These are phyloP conservation scores for Colletotrichum trifolii DNA, from an alignment of 2,329 filamentous ascomycete species.

Conservation along the genomic window DNA sequence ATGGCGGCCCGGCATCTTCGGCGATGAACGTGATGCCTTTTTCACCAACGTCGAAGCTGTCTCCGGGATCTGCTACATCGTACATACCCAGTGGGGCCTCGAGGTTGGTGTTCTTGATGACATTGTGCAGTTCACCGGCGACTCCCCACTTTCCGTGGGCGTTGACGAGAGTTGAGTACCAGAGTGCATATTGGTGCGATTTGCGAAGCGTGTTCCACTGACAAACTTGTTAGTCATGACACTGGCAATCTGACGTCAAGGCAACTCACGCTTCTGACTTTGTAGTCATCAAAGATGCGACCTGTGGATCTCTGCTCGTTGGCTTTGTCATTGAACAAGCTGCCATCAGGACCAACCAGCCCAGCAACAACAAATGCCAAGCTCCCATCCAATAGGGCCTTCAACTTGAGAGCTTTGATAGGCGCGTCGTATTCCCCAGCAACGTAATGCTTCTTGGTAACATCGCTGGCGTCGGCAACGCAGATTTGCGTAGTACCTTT, in stretches of 20 bases:
- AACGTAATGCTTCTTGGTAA: conserved; percentile 40
- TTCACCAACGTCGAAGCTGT: conserved; percentile 47
- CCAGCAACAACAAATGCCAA: conserved; percentile 51
- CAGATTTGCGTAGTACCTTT: conserved; percentile 47
- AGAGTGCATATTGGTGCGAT: conserved; percentile 48
- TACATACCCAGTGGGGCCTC: conserved; percentile 46
- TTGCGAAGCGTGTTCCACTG: conserved; percentile 48
- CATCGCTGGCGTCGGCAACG: conserved; percentile 41
- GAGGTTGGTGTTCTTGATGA: conserved; percentile 44
- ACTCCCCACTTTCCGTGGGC: conserved; percentile 46
- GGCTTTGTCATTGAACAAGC: conserved; percentile 46
- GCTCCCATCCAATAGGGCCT: conserved; percentile 46
- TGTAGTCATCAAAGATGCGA: conserved; percentile 48
- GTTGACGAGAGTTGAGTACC: conserved; percentile 50
- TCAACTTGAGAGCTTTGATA: conserved; percentile 48
- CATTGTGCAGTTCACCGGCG: conserved; percentile 45
- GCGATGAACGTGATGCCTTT: conserved; percentile 50
- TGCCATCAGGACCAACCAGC: conserved; percentile 44
- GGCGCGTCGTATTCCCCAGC: conserved; percentile 47
- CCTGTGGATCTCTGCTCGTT: conserved; percentile 42
- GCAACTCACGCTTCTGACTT: conserved; percentile 47
- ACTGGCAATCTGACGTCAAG: background rate
- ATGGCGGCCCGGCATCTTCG: conserved; percentile 29
- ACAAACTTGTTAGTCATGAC: conserved; percentile 4
- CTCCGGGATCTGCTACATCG: conserved; percentile 37